phyloP scores from a whole-genome alignment of 257 asterid species.

The Solanum etuberosum region DNA sequence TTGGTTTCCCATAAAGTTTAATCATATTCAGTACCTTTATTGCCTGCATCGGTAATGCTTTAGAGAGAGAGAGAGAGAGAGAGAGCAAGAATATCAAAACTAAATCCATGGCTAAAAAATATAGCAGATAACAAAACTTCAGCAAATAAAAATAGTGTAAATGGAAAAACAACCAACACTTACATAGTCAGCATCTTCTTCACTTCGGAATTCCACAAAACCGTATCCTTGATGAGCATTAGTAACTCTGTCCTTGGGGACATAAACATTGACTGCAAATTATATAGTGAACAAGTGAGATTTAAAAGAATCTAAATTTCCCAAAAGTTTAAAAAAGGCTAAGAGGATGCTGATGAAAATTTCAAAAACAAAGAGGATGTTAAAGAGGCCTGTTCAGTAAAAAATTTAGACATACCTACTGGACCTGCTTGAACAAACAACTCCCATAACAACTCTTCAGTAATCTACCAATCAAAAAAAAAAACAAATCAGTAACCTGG shows the following conservation, averaged over 20 bases:
- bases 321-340: not conserved
- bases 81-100: not conserved
- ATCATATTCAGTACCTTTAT: constrained; percentile 90
- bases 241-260: constrained; percentile 93
- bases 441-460: constrained; percentile 90
- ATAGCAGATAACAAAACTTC: not conserved
- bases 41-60: constrained; percentile 38
- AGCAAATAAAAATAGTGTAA: not conserved
- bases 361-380: not conserved
- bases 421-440: constrained; percentile 96
- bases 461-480: constrained; percentile 29
- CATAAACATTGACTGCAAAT: constrained; percentile 72
- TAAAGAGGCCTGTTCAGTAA: not conserved
- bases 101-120: not conserved
- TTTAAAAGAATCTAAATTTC: not conserved
- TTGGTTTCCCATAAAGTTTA: constrained; percentile 79
- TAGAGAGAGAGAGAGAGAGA: not conserved
- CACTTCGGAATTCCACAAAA: constrained; percentile 90
- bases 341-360: not conserved
- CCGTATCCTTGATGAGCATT: constrained; percentile 92
- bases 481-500: constrained; percentile 20
- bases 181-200: constrained; percentile 97
- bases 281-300: not conserved
- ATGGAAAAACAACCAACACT: constrained; percentile 7
- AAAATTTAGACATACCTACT: constrained; percentile 49